Evolutionary conservation across 768 basidiomycete species (phyloP), one percentile per base, ranked within the genome.

Genomic region (Lactarius trivialis): DNA sequence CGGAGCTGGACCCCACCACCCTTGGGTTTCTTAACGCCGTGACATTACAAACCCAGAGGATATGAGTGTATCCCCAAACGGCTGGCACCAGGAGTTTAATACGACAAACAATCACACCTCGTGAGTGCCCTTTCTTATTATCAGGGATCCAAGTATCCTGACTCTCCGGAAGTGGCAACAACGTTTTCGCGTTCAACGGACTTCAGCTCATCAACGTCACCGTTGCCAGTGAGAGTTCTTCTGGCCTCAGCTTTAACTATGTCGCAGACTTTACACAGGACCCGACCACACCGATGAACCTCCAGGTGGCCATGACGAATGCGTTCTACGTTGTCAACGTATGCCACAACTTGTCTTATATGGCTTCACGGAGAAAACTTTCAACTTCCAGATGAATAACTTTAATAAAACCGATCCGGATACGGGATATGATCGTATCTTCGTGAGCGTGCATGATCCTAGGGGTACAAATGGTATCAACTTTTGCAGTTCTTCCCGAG

Each of bases 301-400:
- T 82, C 56, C 76, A 82, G 57, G 80, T 84, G 30, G 83, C 84
- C 3, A 74, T 78, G 36, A 79, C 79, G 1, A 81, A 82, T 63
- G 77, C 77, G 1, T 87, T 85, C 72, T 87, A 85, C 71, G 73
- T 85, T 37, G 76, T 77, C 68, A 88, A 87, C 21, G 11, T 5
- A 3, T 43, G 21, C 43, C 43, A 43, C 9, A n/a, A 43, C 43
- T 21, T 43, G 11, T 60, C 69, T n/a, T 78, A 51, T 84, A 84
- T 64, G 84, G 85, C 2, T 86, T 86, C 71, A 84, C 82, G 37
- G 83, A 85, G 72, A 65, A 64, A 4, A 74, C 77, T 12, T 84
- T 81, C 69, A 86, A 85, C 71, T 85, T 85, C 76, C 84, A 85
- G 71, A 75, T 73, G 37, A 74, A 77, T 69, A 85, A 85, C 73